phyloP scores from a whole-genome alignment of 352 stramenopile genomes.

The Phytopythium litorale region DNA sequence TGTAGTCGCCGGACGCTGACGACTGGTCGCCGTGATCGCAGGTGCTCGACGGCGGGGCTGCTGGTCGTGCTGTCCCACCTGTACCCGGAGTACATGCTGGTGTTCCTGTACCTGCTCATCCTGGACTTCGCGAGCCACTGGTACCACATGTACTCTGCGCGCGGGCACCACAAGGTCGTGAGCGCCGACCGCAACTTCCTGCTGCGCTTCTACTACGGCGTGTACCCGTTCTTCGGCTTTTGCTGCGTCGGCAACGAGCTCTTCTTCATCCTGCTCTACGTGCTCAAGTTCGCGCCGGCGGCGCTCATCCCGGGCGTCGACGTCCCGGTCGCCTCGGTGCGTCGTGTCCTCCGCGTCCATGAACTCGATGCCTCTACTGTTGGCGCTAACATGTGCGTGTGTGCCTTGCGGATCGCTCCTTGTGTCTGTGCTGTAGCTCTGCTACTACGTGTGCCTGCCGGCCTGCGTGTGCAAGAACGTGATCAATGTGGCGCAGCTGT shows the following conservation, averaged over 20 bases:
- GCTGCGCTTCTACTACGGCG: conserved; percentile 92
- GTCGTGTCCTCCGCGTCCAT: not conserved
- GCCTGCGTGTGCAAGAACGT: conserved; percentile 92
- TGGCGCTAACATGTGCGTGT: conserved; percentile 7
- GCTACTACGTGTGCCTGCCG: conserved; percentile 87
- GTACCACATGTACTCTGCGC: conserved; percentile 97
- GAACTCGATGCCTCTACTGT: conserved; percentile 1
- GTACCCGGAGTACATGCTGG: conserved; percentile 81
- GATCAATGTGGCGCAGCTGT: conserved; percentile 91
- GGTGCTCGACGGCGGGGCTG: conserved; percentile 94
- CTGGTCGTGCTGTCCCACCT: conserved; percentile 93
- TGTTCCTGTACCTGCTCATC: conserved; percentile 90
- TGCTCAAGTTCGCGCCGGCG: conserved; percentile 77
- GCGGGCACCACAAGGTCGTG: conserved; percentile 95
- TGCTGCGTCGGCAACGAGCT: conserved; percentile 92
- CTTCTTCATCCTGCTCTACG: conserved; percentile 91
- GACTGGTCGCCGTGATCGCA: conserved; percentile 3
- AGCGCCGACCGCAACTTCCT: conserved; percentile 92
- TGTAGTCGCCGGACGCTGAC: not conserved
- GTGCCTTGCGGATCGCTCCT: conserved; percentile 4
- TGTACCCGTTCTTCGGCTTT: conserved; percentile 92
- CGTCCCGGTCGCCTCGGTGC: conserved; percentile 56
- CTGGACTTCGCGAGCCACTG: conserved; percentile 98
- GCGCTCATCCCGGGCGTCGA: conserved; percentile 51
- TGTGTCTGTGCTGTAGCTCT: conserved; percentile 33